Evolutionary conservation across 108 stramenopile genomes (phyloP), one percentile per base, ranked within the genome.

Genomic region (Phaeodactylum tricornutum): DNA sequence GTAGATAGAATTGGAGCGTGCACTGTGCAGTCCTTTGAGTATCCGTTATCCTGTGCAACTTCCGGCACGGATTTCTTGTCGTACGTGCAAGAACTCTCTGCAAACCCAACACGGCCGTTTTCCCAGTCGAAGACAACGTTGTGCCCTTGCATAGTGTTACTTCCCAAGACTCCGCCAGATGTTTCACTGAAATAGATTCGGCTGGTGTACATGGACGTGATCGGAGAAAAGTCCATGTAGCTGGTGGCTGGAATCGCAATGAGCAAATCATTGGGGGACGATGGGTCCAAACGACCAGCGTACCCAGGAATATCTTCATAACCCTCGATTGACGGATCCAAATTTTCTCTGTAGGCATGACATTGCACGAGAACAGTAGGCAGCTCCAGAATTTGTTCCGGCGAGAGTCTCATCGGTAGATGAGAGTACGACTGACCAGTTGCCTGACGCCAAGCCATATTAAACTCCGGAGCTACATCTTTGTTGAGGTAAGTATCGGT

Each of bases 71-170:
- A 20, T 35, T 43, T 32, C 23, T 54, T 33, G 53, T 71, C 55
- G 35, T 88, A 88, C 31, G 71, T 57, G 62, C 91, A 93, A 25
- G 80, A 64, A 27, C 81, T 81, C 63, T 81, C 82, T 1, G 93
- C 90, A 61, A 97, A 91, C 27, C 96, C 96, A n/a, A 97, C 66
- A 16, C 85, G 63, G 0, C 65, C 67, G 26, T 84, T 64, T 22
- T 94, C 84, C 66, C 80, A 72, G 63, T 98, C 95, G 57, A 98
- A 96, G n/a, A 94, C 47, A 1, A 95, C 72, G 62, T 98, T 90
- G 63, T 98, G 86, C 12, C 90, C 92, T 54, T 79, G 81, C 92
- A 98, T 96, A 37, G 92, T 73, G 56, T 98, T 98, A 23, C 92
- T 91, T 19, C 96, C 96, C 1, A 98, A 55, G 1, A 98, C 95